Conservation (phyloP, 78 protist species). For the Dictyostelium brefeldianum region DNA sequence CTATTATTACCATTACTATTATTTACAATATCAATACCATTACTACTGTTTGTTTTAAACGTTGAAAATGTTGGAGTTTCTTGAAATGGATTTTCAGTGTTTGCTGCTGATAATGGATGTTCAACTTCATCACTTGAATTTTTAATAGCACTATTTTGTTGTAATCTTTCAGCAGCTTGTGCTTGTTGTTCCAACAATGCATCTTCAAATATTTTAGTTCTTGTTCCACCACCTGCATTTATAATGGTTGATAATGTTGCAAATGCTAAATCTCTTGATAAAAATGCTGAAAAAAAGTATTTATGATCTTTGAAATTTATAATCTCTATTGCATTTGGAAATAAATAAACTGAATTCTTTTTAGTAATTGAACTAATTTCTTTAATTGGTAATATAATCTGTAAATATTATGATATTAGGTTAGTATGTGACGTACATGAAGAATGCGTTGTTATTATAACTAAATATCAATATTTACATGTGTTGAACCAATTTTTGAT, state of each 20-base stretch:
- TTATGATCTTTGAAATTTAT: conserved; percentile 47
- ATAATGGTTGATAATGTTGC: conserved; percentile 64
- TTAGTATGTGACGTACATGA: too few relatives aligned
- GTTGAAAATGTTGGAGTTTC: conserved; percentile 58
- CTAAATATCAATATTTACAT: not conserved
- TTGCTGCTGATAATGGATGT: not conserved
- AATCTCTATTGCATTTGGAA: conserved; percentile 78
- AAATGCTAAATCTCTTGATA: conserved; percentile 72
- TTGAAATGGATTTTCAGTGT: conserved; percentile 25
- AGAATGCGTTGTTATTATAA: not conserved
- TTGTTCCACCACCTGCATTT: conserved; percentile 78
- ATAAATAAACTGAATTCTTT: conserved; percentile 70
- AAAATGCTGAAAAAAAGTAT: conserved; percentile 76
- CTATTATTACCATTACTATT: not conserved
- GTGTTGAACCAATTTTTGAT: conserved; percentile 67
- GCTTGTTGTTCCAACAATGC: not conserved
- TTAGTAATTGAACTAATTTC: conserved; percentile 60
- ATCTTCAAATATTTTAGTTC: conserved; percentile 77
- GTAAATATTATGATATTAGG: not conserved
- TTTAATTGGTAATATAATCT: conserved; percentile 70
- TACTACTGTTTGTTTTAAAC: not conserved
- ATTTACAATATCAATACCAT: not conserved
- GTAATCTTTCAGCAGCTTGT: not conserved
- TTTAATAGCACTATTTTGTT: not conserved
- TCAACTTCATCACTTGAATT: conserved; percentile 21